Base-by-base conservation (phyloP, 257 asterid species). In the Solanum lycopersicoides region DNA sequence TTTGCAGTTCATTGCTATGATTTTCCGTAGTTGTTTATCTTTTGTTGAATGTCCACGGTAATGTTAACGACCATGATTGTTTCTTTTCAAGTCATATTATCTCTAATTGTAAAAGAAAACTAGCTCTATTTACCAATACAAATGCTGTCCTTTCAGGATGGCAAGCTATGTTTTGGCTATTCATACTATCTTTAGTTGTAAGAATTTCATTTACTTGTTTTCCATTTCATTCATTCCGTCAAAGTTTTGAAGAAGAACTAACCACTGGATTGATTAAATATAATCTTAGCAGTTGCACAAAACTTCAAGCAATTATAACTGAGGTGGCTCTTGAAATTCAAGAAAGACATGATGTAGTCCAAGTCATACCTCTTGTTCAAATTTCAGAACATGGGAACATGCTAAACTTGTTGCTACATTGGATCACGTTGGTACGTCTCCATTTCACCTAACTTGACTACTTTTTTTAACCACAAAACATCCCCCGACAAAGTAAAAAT, bases 331-430 rank as follows among this genome's bases (percentile, higher is more conserved):
- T 96, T 65, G 98, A 96, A 89, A 96, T 96, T 90, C 95, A 91
- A 92, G 99, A 97, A 89, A 94, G 93, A 73, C 99, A 97, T 82
- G 98, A 98, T 3, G 99, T 97, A 13, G 95, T 97, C 80, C 98
- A 97, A 87, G 99, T 98, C 87, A 97, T 97, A 82, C 99, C 99
- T 7, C 96, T 97, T 16, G 98, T 97, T 45, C 97, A 95, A 90
- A 98, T 95, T 89, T 93, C 99, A 3, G 99, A 97, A 95, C 98
- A 59, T 97, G 98, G 98, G 97, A 97, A 89, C 89, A 98, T 84
- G 98, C 99, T 0, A 97, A 93, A 92, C 35, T 92, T 93, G 98
- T 98, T 0, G 80, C 93, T 16, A 89, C 95, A 9, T 88, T 95
- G 93, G 98, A 95, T 89, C 98, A 89, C 86, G 89, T 95, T 87